Conservation (phyloP, 768 basidiomycete genomes). For the Mycena belliarum region DNA sequence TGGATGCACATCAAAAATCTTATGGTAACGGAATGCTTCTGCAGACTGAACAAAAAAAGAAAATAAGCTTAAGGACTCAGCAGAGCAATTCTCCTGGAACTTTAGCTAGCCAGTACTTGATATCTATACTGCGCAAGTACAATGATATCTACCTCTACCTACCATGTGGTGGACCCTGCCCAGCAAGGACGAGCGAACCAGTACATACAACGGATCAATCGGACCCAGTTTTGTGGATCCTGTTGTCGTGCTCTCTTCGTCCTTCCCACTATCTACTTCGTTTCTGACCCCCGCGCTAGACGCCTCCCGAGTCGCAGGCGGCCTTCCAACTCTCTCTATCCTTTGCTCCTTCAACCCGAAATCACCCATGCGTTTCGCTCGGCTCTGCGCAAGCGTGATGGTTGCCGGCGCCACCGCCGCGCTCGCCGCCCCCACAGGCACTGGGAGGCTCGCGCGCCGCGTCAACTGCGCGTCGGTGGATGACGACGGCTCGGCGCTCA, state of each 20-base stretch:
- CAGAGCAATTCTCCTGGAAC: no score
- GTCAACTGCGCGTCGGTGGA: not conserved
- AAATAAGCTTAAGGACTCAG: no score
- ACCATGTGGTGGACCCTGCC: no score
- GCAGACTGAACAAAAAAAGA: no score
- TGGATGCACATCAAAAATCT: no score
- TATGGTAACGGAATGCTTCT: no score
- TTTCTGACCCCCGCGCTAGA: conserved; percentile 5
- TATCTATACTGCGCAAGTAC: no score
- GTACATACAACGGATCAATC: no score
- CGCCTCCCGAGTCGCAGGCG: conserved; percentile 6
- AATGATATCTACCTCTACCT: no score
- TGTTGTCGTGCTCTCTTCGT: not conserved
- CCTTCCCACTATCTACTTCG: not conserved
- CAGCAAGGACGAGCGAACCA: no score
- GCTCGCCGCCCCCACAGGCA: not conserved
- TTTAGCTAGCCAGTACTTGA: no score
- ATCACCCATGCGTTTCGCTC: not conserved
- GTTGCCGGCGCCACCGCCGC: not conserved
- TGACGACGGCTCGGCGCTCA: not conserved
- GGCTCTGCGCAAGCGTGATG: not conserved
- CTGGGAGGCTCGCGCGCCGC: not conserved
- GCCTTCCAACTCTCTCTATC: not conserved
- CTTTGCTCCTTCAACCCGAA: not conserved
- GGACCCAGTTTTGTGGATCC: not conserved